Conservation (phyloP, 1,284 basidiomycete genomes). For the Ustilago vetiveriae region DNA sequence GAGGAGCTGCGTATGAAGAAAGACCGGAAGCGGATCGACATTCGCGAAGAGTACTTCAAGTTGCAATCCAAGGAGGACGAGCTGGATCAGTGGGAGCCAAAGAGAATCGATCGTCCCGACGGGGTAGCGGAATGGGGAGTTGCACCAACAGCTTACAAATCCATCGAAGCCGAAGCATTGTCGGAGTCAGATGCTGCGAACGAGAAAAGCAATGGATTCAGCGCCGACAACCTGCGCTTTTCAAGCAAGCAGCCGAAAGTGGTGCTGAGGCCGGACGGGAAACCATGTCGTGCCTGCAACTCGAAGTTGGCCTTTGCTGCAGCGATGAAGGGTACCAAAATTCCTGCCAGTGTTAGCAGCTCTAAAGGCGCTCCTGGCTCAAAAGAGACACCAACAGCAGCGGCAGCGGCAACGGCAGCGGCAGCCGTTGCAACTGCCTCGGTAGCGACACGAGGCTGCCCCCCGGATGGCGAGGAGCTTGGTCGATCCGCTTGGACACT, state of each 20-base stretch:
- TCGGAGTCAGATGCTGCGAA: constrained; percentile 50
- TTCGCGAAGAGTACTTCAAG: constrained; percentile 89
- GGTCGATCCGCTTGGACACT: constrained; percentile 63
- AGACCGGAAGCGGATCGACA: constrained; percentile 86
- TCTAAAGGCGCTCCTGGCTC: too few species aligned
- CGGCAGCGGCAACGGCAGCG: constrained; percentile 2
- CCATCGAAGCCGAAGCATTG: constrained; percentile 66
- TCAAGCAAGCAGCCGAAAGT: constrained; percentile 31
- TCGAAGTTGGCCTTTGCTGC: constrained; percentile 60
- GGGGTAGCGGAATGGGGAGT: constrained; percentile 90
- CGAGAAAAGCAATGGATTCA: constrained; percentile 28
- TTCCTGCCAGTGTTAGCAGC: background rate
- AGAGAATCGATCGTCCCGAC: constrained; percentile 80
- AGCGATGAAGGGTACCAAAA: constrained; percentile 52
- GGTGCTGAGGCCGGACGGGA: constrained; percentile 64
- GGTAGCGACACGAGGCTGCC: constrained; percentile 26
- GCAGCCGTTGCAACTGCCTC: constrained; percentile 11
- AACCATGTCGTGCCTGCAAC: constrained; percentile 65
- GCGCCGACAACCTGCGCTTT: constrained; percentile 13
- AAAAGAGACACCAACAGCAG: too few species aligned
- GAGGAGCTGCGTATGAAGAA: constrained; percentile 83
- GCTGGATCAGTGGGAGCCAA: constrained; percentile 87
- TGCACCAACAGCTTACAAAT: constrained; percentile 68
- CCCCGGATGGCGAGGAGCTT: constrained; percentile 62
- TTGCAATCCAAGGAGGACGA: constrained; percentile 73